Base-by-base conservation (phyloP, 768 basidiomycete species). In the Crassisporium funariophilum region DNA sequence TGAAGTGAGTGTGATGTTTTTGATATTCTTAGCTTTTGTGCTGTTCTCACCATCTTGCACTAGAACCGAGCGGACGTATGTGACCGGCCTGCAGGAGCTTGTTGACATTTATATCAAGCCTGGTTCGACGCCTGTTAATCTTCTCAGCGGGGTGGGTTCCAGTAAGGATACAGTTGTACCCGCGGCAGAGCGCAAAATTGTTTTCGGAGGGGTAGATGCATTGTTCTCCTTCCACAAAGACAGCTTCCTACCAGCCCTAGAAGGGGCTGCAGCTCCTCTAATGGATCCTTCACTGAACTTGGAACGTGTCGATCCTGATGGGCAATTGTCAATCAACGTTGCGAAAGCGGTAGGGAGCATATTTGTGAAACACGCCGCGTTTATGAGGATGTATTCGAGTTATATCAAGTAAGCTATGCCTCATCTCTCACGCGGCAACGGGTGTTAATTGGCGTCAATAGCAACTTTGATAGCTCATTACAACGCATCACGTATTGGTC, bases 321-420 rank as follows among this genome's bases (percentile, higher is more conserved):
- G 91, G 0, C 79, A 82, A 46, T 60, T 89, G 27, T 91, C 93
- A 0, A 65, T 84, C 42, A 73, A 72, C 35, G 89, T 91, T 11
- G 91, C 91, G 0, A 87, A 79, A 49, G 77, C 81, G 11, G 86
- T 99, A 27, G 95, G 91, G 5, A 79, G 86, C 47, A 93, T 91
- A 37, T 99, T 98, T 67, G 72, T 91, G 44, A 89, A 87, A 43
- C 94, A 99, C 66, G 91, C 93, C 22, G 93, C 95, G 4, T 98
- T 98, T 74, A 92, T 99, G 91, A 91, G 77, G 72, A 98, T 98
- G 88, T 99, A 99, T 65, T 94, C 93, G 23, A 89, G 88, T 35
- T 99, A 98, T 64, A 95, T 95, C 76, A 98, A 98, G 91, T 93
- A 64, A 62, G 52, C 49, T 10, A 7, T 47, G 29, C 39, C 25